Conservation (phyloP, 148 eudicot species). For the Nyssa sinensis region DNA sequence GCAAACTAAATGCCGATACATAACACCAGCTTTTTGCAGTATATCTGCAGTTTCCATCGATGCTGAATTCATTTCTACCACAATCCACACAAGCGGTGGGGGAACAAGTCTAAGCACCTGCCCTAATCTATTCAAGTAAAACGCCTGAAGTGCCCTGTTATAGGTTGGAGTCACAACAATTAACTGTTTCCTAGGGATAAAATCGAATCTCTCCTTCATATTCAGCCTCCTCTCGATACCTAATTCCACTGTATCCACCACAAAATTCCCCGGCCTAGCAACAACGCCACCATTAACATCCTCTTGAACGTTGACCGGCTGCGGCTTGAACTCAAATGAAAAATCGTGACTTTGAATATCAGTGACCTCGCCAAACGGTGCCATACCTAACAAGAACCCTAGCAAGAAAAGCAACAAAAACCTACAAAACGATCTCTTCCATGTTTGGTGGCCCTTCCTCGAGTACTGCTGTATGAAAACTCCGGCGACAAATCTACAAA, state of each 20-base stretch:
- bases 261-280: slow-evolving; percentile 11
- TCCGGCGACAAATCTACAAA: slow-evolving; percentile 34
- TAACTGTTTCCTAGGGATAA: slow-evolving; percentile 43
- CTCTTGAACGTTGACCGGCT: slow-evolving; percentile 7
- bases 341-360: slow-evolving; percentile 44
- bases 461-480: slow-evolving; percentile 21
- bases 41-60: slow-evolving; percentile 72
- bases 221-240: slow-evolving; percentile 15
- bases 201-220: slow-evolving; percentile 40
- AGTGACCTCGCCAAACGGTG: slow-evolving; percentile 51
- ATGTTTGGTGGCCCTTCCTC: slow-evolving; percentile 25
- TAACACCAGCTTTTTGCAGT: slow-evolving; percentile 69
- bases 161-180: slow-evolving; percentile 89
- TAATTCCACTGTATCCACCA: slow-evolving; percentile 25
- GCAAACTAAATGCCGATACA: slow-evolving; percentile 90
- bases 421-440: slow-evolving; percentile 58
- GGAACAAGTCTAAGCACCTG: slow-evolving; percentile 70
- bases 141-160: slow-evolving; percentile 68
- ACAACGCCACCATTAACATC: slow-evolving; percentile 15
- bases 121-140: slow-evolving; percentile 72
- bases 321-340: slow-evolving; percentile 36
- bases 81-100: slow-evolving; percentile 84
- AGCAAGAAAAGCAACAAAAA: slow-evolving; percentile 52
- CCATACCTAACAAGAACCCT: slow-evolving; percentile 73
- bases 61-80: slow-evolving; percentile 72